Percentiles rank a stretch among this genome's conserved stretches.
Conservation (phyloP, 495 filamentous ascomycete species). For the Hypoxylon crocopeplum region DNA sequence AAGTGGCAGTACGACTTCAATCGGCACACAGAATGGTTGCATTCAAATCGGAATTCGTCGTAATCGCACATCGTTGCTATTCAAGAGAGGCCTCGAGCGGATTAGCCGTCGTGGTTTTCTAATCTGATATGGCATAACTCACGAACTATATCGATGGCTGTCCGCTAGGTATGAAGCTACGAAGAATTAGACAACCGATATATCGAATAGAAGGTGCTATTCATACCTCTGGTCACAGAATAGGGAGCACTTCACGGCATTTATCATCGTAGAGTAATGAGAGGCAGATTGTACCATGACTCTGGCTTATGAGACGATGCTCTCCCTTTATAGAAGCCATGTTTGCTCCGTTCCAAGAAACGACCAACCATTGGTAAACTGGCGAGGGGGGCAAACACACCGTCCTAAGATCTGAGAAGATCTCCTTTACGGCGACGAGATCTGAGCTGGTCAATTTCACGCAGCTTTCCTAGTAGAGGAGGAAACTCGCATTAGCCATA, state of each 20-base stretch:
- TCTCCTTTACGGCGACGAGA: slow-evolving; percentile 16
- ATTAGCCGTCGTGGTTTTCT: slow-evolving; percentile 1
- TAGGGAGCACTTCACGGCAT: neutral
- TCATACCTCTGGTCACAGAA: slow-evolving; percentile 11
- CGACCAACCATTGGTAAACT: slow-evolving; percentile 14
- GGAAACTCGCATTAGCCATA: slow-evolving; percentile 35
- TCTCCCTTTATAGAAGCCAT: slow-evolving; percentile 16
- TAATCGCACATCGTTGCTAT: slow-evolving; percentile 65
- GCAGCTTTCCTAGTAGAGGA: slow-evolving; percentile 36
- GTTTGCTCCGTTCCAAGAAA: slow-evolving; percentile 25
- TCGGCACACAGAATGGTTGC: slow-evolving; percentile 60
- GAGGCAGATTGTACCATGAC: neutral
- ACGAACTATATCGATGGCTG: neutral
- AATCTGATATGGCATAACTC: neutral
- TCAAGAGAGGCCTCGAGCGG: neutral
- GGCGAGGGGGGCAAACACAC: slow-evolving; percentile 27
- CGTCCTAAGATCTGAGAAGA: slow-evolving; percentile 4
- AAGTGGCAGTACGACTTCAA: slow-evolving; percentile 73
- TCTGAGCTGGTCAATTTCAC: slow-evolving; percentile 18
- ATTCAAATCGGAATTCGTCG: slow-evolving; percentile 68
- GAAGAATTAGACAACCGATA: neutral
- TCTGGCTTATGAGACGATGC: slow-evolving; percentile 1
- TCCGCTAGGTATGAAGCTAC: neutral
- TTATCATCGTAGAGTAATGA: neutral
- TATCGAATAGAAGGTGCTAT: neutral